These are phyloP conservation scores for Psilocybe azurescens DNA, from an alignment of 768 basidiomycete genomes.

Conservation along the genomic window DNA sequence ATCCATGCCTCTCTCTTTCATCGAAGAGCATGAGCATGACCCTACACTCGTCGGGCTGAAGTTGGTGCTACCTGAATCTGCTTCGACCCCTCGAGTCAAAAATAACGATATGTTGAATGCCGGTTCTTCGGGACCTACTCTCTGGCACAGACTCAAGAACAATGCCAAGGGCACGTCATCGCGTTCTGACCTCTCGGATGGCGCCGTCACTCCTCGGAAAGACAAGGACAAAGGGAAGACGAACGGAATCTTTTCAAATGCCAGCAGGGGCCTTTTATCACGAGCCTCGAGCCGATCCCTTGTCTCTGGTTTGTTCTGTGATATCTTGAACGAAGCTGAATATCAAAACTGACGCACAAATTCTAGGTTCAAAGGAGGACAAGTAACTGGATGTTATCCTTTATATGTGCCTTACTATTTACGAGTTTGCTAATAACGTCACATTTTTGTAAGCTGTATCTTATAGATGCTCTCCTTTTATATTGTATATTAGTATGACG, in stretches of 20 bases:
- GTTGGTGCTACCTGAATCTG: not conserved
- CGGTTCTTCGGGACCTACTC: conserved; percentile 15
- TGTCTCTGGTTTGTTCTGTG: conserved; percentile 4
- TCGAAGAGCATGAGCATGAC: conserved; percentile 13
- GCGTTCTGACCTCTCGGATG: conserved; percentile 6
- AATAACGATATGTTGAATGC: not conserved
- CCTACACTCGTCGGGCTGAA: conserved; percentile 10
- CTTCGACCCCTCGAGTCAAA: conserved; percentile 3
- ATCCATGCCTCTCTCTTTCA: conserved; percentile 7
- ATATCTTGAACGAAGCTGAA: not conserved
- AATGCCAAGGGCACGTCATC: conserved; percentile 32
- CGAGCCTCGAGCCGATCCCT: conserved; percentile 20
- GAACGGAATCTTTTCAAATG: conserved; percentile 24
- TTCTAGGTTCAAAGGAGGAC: conserved; percentile 5
- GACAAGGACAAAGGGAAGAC: conserved; percentile 24
- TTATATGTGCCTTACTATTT: not conserved
- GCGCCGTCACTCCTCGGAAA: conserved; percentile 12
- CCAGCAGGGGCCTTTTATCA: conserved; percentile 24
- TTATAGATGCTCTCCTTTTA: not conserved
- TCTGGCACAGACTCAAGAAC: conserved; percentile 45
- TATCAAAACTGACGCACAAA: not conserved
- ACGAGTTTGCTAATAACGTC: not conserved
- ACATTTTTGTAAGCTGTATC: not conserved
- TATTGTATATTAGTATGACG: not conserved
- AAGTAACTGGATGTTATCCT: conserved; percentile 2